Evolutionary conservation across 2,329 filamentous ascomycete species (phyloP).

Genomic region (Truncatella angustata): DNA sequence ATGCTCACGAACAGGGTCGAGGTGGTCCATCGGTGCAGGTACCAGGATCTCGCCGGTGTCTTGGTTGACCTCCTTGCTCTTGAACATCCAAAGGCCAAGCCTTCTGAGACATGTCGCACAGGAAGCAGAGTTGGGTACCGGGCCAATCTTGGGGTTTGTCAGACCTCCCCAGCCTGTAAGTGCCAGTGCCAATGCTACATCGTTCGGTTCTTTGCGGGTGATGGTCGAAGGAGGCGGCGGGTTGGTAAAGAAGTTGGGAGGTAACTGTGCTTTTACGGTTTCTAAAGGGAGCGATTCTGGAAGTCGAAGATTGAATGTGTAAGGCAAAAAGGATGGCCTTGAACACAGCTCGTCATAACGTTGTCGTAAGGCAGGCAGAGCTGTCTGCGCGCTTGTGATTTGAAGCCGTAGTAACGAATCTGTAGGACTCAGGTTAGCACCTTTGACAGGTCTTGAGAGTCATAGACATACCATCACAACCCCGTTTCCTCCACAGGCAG

Average conservation of each 20-base stretch:
- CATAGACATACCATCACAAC: conserved; percentile 70
- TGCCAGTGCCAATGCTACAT: conserved; percentile 65
- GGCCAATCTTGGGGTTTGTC: conserved; percentile 49
- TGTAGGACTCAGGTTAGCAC: conserved; percentile 29
- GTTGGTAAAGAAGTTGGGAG: conserved; percentile 52
- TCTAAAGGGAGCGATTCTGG: conserved; percentile 53
- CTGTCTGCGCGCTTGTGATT: conserved; percentile 58
- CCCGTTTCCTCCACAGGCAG: conserved; percentile 82
- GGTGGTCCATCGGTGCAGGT: conserved; percentile 60
- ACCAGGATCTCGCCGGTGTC: conserved; percentile 50
- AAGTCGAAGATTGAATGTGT: conserved; percentile 59
- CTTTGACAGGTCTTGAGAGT: too few species aligned
- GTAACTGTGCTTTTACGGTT: conserved; percentile 46
- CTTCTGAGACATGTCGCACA: conserved; percentile 87
- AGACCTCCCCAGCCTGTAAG: conserved; percentile 76
- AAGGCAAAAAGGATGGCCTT: conserved; percentile 56
- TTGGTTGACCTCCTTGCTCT: conserved; percentile 64
- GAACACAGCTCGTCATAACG: conserved; percentile 64
- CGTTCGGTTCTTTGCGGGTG: conserved; percentile 44
- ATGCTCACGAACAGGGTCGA: conserved; percentile 71
- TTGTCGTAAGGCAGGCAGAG: conserved; percentile 55
- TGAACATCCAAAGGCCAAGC: conserved; percentile 92
- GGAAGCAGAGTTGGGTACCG: conserved; percentile 69
- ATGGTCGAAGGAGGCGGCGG: conserved; percentile 32
- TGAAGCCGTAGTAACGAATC: conserved; percentile 61